Evolutionary conservation across 768 basidiomycete genomes (phyloP).

Genomic region (Piloderma croceum): DNA sequence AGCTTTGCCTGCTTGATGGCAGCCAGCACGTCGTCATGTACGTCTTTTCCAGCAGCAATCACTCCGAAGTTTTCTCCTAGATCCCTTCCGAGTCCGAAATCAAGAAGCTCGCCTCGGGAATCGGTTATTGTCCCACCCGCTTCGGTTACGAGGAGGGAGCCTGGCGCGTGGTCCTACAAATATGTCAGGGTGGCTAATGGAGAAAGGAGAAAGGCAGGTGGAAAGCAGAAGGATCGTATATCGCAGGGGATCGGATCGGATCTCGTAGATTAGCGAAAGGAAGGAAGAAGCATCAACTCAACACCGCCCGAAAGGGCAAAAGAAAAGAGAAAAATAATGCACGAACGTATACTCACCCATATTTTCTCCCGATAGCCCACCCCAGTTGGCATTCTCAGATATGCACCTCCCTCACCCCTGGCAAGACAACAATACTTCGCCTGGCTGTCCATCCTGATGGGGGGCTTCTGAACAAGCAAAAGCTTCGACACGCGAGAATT

Average conservation of each 20-base stretch:
- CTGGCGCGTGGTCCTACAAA: slow-evolving; percentile 82
- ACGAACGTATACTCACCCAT: slow-evolving; percentile 56
- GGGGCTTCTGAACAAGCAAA: slow-evolving; percentile 58
- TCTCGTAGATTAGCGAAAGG: too few species aligned
- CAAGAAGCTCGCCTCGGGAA: slow-evolving; percentile 67
- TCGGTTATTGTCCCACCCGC: slow-evolving; percentile 88
- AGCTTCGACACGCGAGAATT: slow-evolving; percentile 66
- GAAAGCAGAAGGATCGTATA: too few species aligned
- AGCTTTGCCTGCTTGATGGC: slow-evolving; percentile 71
- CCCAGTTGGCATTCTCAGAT: slow-evolving; percentile 74
- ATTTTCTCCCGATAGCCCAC: slow-evolving; percentile 88
- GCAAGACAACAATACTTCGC: slow-evolving; percentile 89
- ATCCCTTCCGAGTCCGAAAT: slow-evolving; percentile 85
- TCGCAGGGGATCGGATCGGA: too few species aligned
- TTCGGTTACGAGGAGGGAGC: slow-evolving; percentile 77
- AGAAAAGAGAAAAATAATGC: too few species aligned
- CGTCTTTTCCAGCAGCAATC: slow-evolving; percentile 70
- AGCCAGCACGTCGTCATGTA: slow-evolving; percentile 63
- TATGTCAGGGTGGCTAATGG: not conserved
- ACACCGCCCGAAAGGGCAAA: too few species aligned
- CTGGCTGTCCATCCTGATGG: slow-evolving; percentile 90
- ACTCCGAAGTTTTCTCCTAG: slow-evolving; percentile 85
- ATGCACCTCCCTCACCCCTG: slow-evolving; percentile 80
- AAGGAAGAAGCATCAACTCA: too few species aligned
- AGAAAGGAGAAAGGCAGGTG: not conserved